Evolutionary conservation across 345 rosid species (phyloP).

Genomic region (Populus pruinosa): DNA sequence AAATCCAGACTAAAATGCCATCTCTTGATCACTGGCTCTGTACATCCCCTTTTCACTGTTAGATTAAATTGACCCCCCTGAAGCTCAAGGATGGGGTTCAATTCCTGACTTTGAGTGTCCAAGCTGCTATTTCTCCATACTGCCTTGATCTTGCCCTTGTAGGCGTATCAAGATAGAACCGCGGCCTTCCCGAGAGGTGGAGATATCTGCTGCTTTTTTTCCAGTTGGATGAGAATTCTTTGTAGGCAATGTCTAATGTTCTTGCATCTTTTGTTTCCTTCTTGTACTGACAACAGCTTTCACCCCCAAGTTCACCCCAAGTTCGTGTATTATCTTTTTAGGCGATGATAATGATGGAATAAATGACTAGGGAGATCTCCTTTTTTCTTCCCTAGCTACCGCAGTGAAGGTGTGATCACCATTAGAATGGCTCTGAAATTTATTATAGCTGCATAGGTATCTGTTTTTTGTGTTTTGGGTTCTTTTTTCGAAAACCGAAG

Average conservation of each 20-base stretch:
- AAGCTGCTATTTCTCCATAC: not conserved
- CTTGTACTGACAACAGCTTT: not conserved
- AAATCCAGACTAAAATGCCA: not conserved
- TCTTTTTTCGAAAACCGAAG: no score
- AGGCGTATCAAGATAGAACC: not conserved
- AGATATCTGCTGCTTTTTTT: not conserved
- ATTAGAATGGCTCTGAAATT: no score
- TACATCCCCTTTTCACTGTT: not conserved
- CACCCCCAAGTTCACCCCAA: not conserved
- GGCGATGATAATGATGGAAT: not conserved
- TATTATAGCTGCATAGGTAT: no score
- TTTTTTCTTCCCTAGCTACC: not conserved
- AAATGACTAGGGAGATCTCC: not conserved
- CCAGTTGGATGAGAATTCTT: not conserved
- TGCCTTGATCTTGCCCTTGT: not conserved
- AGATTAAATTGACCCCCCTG: conserved; percentile 6
- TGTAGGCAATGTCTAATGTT: not conserved
- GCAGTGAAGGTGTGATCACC: not conserved
- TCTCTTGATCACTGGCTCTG: not conserved
- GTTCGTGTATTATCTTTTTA: not conserved
- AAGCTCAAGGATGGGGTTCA: not conserved
- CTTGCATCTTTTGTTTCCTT: not conserved
- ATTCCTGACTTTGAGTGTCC: not conserved
- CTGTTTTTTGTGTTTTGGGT: no score
- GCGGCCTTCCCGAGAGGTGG: not conserved